Conservation (phyloP, 441 rosid species). For the Aleurites moluccanus region DNA sequence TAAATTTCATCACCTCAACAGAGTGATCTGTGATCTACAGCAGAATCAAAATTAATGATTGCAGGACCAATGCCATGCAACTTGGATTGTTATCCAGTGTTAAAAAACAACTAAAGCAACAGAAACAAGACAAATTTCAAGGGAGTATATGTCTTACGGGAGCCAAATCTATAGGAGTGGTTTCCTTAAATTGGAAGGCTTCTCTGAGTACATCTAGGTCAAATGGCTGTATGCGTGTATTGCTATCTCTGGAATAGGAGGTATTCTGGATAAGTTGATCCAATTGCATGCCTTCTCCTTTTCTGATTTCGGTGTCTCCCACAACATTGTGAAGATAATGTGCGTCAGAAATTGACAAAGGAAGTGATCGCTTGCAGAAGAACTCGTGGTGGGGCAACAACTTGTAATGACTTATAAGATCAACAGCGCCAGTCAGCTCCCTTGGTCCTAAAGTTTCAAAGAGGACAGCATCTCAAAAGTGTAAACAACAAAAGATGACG, state of each 20-base stretch:
- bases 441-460: constrained; percentile 59
- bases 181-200: constrained; percentile 73
- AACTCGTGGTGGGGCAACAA: constrained; percentile 78
- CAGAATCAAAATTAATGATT: constrained; percentile 4
- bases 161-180: constrained; percentile 70
- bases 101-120: background rate
- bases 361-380: constrained; percentile 91
- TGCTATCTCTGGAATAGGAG: constrained; percentile 43
- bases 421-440: constrained; percentile 85
- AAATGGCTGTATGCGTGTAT: constrained; percentile 63
- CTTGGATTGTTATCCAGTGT: background rate
- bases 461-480: constrained; percentile 22
- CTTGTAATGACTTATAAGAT: constrained; percentile 83
- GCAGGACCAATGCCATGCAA: background rate
- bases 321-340: constrained; percentile 67
- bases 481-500: background rate
- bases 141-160: constrained; percentile 44
- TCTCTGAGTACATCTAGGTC: constrained; percentile 72
- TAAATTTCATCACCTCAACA: background rate
- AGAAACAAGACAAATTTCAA: background rate
- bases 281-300: constrained; percentile 75
- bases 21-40: background rate
- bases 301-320: constrained; percentile 52
- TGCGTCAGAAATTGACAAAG: constrained; percentile 75
- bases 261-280: constrained; percentile 75